These are phyloP conservation scores for Friedmanniomyces endolithicus DNA, from an alignment of 495 filamentous ascomycete genomes.

Conservation along the genomic window DNA sequence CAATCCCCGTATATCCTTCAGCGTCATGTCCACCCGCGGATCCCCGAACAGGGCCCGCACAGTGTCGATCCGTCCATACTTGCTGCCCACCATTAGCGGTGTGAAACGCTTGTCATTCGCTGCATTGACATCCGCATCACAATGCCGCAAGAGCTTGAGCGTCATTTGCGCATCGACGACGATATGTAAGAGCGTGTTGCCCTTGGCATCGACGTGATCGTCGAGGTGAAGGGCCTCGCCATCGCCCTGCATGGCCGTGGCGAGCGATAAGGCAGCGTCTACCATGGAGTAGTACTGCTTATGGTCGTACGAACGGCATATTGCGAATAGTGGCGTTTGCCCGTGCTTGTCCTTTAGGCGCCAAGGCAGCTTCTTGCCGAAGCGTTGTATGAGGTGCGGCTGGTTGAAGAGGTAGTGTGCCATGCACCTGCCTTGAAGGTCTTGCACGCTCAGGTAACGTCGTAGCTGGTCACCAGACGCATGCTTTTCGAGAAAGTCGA, in stretches of 20 bases:
- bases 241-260: constrained; percentile 63
- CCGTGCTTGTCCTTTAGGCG: constrained; percentile 85
- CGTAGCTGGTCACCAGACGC: constrained; percentile 41
- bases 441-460: constrained; percentile 60
- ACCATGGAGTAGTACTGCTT: constrained; percentile 78
- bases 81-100: constrained; percentile 96
- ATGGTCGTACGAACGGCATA: constrained; percentile 93
- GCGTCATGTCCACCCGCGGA: constrained; percentile 68
- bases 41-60: constrained; percentile 81
- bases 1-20: constrained; percentile 76
- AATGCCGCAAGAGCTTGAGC: constrained; percentile 58
- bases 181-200: constrained; percentile 88
- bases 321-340: constrained; percentile 87
- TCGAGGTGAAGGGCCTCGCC: constrained; percentile 73
- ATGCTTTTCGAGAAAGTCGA: constrained; percentile 49
- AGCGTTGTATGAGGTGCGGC: constrained; percentile 59
- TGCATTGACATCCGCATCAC: constrained; percentile 89
- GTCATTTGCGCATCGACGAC: constrained; percentile 75
- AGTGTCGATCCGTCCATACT: constrained; percentile 89
- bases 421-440: constrained; percentile 73
- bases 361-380: constrained; percentile 77
- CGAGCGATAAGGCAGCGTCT: constrained; percentile 58
- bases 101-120: constrained; percentile 94
- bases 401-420: constrained; percentile 96
- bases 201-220: constrained; percentile 82